Evolutionary conservation across 164 flowering plant genomes (phyloP).

Genomic region (Platanus orientalis): DNA sequence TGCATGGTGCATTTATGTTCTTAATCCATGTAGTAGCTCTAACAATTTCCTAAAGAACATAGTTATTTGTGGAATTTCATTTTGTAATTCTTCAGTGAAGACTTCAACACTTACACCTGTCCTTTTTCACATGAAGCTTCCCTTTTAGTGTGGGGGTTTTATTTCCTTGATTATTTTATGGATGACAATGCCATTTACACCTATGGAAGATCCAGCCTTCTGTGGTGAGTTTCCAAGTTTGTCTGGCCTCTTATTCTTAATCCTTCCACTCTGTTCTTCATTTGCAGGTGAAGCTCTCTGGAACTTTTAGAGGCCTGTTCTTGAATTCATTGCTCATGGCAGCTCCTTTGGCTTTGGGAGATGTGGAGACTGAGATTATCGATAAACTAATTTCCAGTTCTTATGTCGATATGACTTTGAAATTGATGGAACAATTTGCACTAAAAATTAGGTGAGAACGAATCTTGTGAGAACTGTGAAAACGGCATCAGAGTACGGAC

Average conservation of each 20-base stretch:
- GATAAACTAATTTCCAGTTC: conserved; percentile 93
- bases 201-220: not conserved
- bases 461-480: too few relatives aligned
- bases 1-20: too few relatives aligned
- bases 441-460: too few relatives aligned
- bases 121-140: too few relatives aligned
- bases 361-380: conserved; percentile 88
- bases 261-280: not conserved
- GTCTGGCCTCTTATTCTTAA: not conserved
- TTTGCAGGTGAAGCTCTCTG: conserved; percentile 92
- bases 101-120: too few relatives aligned
- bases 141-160: too few relatives aligned
- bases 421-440: conserved; percentile 95
- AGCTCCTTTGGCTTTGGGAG: conserved; percentile 92
- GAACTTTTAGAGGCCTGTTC: conserved; percentile 93
- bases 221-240: not conserved
- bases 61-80: too few relatives aligned
- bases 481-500: too few relatives aligned
- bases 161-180: not conserved
- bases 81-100: too few relatives aligned
- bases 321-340: conserved; percentile 97
- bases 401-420: conserved; percentile 96
- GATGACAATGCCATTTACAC: not conserved
- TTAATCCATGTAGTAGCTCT: too few relatives aligned
- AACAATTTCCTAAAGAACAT: too few relatives aligned